Base-by-base conservation (phyloP, 140 eudicot species). In the Stevia rebaudiana region DNA sequence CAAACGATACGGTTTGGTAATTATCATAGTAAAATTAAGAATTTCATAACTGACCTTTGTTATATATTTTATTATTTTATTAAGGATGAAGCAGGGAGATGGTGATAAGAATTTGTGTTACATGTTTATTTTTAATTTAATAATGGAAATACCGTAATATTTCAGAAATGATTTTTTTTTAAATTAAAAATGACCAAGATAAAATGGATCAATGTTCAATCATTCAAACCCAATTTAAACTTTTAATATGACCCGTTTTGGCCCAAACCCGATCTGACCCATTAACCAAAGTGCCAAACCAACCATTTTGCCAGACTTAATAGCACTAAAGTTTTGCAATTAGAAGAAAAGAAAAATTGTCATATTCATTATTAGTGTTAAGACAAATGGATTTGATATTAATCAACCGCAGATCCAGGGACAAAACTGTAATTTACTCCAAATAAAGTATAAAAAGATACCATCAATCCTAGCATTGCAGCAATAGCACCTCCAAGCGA, bases 401-500 rank as follows among this genome's bases (percentile, higher is more conserved):
- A 8, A 19, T 19, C 15, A 44, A 31, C 17, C 3, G 8, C 7
- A 44, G 8, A 9, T 44, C 39, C 33, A 33, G 53, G 48, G 53
- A 46, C 61, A 6, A 4, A 40, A 22, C 42, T 15, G 31, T 47
- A 56, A 31, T 11, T 57, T 37, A 25, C 33, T 35, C 41, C 7
- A 35, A 37, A 36, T 56, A 23, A 24, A 24, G 5, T 25, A 37
- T 35, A 37, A 48, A 8, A 12, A 28, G 30, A 30, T 60, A 77
- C 95, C 86, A 69, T 78, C 35, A 86, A 16, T 58, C 90, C 95
- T 33, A 86, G 78, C 69, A 86, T 54, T 42, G 95, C 83, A 59
- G 85, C 76, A 57, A 86, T 86, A 53, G 95, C 78, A 61, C 90
- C 95, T 53, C 90, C 95, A 80, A 86, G 95, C 65, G 95, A 86